Base-by-base conservation (phyloP, 1,139 yeast species). In the Yamadazyma mexicana region DNA sequence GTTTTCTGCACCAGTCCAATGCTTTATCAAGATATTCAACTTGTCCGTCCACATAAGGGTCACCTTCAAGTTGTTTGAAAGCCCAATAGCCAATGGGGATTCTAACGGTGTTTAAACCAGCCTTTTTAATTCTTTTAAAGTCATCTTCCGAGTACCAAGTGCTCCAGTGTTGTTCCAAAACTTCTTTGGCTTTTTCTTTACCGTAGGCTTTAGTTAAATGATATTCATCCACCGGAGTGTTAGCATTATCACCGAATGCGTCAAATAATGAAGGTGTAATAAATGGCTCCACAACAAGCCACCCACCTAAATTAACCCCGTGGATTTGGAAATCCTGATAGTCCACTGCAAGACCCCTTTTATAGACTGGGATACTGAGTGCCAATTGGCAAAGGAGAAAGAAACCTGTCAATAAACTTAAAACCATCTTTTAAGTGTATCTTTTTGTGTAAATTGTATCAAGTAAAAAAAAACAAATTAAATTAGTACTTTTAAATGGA, bases 31-130 rank as follows among this genome's bases (percentile, higher is more conserved):
- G 67, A 59, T 84, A 87, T 14, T 63, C 58, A 40, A 73, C 79
- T 65, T 89, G 97, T 18, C 97, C 97, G 56, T 79, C 83, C 35
- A 87, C 95, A 58, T 87, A 91, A 6, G 98, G 96, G 59, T 92
- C 98, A 44, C 69, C 64, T 16, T 67, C 75, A 42, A 78, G 66
- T 32, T 69, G 64, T 37, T 74, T 64, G 61, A 86, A 92, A 3
- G 98, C 97, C 98, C 98, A 91, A 69, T 91, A 92, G 6, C 98
- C 98, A 46, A 91, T 78, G 20, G 98, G 98, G 44, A 91, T 84
- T 53, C 98, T 78, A 27, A 87, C 96, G 45, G 84, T 73, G 64
- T 91, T 91, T 52, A 91, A 74, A 1, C 97, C 97, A 51, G 77
- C 75, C 9, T 58, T 51, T 24, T 75, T 73, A 42, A 92, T 87